Evolutionary conservation across 176 grass and related monocot genomes (phyloP), one percentile per base, ranked within the genome.

Genomic region (Cenchrus fungigraminus): DNA sequence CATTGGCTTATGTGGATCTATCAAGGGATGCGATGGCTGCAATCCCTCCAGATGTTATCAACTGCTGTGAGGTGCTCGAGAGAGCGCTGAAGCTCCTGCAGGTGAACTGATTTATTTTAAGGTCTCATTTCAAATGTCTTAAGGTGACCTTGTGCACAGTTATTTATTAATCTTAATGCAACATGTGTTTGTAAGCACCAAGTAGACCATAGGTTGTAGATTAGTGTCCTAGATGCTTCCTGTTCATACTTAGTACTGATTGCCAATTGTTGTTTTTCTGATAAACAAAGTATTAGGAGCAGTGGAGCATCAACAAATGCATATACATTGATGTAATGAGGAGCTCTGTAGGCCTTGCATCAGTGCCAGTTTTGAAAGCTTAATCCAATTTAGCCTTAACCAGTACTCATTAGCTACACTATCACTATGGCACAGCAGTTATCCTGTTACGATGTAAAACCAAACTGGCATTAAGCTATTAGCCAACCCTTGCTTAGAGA

Each of bases 21-120:
- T 98, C 97, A 8, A 94, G 97, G 85, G 93, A 96, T 50, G 93
- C 91, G 2, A 95, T 98, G 97, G 83, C 83, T 29, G 55, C 81
- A 65, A 88, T 6, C 75, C 91, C 97, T 16, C 97, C 97, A 56
- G 91, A 98, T 79, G 82, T 98, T 31, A 87, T 98, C 47, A 45
- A 32, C 71, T 95, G 93, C 80, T 98, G 93, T 51, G 97, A 98
- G 90, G 93, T 98, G 58, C 97, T 98, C 14, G 97, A 98, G 82
- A 86, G 71, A 81, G 93, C 91, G n/a, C 86, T 98, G 50, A 98
- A 98, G 78, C 81, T 96, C 50, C 90, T 98, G 68, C 89, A 96
- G 96, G 93, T 98, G 50, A 76, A 82, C 20, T 73, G 6, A 44
- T 79, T 46, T 71, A 13, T 17, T 71, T 71, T 74, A 74, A 74